phyloP scores from a whole-genome alignment of 768 basidiomycete genomes.

The Agrocybe pediades region DNA sequence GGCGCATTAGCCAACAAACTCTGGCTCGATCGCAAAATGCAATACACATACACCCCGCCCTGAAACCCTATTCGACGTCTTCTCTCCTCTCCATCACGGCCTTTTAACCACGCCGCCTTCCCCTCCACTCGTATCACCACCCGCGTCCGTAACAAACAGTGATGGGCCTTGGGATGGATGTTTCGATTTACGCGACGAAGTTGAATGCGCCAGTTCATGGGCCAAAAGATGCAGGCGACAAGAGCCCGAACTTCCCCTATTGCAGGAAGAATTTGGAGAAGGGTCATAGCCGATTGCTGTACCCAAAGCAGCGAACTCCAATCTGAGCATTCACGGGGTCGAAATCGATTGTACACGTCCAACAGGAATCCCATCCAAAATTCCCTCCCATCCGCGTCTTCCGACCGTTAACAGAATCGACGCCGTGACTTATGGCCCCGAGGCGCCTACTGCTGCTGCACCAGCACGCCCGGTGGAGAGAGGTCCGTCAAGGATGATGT shows the following conservation, averaged over 20 bases:
- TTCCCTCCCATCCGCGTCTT: conserved; percentile 40
- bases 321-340: no score
- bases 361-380: conserved; percentile 90
- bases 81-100: conserved; percentile 52
- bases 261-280: conserved; percentile 10
- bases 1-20: conserved; percentile 37
- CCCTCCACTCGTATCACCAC: no score
- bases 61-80: conserved; percentile 56
- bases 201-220: no score
- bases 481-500: conserved; percentile 74
- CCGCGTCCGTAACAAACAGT: conserved; percentile 57
- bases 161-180: conserved; percentile 43
- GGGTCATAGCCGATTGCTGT: conserved; percentile 71
- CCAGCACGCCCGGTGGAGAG: conserved; percentile 62
- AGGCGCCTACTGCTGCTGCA: conserved; percentile 41
- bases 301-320: no score
- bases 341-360: no score
- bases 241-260: conserved; percentile 26
- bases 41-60: conserved; percentile 44
- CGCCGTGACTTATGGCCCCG: no score
- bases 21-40: conserved; percentile 37
- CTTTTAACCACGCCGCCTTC: conserved; percentile 40
- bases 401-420: no score
- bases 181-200: conserved; percentile 26
- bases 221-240: conserved; percentile 45